Conservation (phyloP, 192 early-diverging fungal genomes). For the Linnemannia zychae region DNA sequence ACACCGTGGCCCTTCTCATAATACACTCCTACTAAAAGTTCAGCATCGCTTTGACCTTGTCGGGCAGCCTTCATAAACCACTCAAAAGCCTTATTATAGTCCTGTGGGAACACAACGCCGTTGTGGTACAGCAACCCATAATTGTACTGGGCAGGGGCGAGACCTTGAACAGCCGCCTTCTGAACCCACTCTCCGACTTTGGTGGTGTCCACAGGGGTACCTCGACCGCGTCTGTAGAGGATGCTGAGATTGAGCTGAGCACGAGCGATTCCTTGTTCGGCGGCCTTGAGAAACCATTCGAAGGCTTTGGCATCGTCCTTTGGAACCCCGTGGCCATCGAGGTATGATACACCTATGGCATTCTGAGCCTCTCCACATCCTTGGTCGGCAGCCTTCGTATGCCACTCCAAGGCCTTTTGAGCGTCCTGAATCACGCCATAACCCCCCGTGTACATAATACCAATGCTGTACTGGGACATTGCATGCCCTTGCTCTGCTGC, state of each 20-base stretch:
- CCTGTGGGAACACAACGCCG: background rate
- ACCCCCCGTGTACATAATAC: slow-evolving; percentile 78
- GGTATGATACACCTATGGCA: background rate
- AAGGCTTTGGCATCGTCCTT: background rate
- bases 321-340: background rate
- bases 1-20: background rate
- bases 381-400: background rate
- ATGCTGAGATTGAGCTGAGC: background rate
- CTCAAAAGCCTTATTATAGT: background rate
- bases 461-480: slow-evolving; percentile 38
- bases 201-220: background rate
- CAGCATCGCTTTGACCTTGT: no score
- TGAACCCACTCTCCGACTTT: background rate
- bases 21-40: background rate
- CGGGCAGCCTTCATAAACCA: background rate
- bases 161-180: background rate
- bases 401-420: background rate
- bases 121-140: background rate
- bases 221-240: background rate
- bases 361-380: background rate
- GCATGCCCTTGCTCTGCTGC: background rate
- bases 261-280: background rate
- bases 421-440: slow-evolving; percentile 57
- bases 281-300: background rate
- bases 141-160: background rate